These are phyloP conservation scores for Macadamia integrifolia DNA, from an alignment of 164 flowering plant species.

Conservation along the genomic window DNA sequence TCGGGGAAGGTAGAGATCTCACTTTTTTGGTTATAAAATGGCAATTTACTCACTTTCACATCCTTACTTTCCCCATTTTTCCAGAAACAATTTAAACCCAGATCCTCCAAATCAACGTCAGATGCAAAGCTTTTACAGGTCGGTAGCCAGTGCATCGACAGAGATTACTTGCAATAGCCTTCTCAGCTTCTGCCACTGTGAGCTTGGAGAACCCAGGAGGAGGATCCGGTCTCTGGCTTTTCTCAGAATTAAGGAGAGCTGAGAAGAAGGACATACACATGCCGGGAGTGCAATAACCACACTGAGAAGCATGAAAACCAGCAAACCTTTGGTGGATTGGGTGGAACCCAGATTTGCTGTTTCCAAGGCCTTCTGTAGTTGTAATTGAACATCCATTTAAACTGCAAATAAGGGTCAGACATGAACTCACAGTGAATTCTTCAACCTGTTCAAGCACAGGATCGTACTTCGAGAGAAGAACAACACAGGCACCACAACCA, in stretches of 20 bases:
- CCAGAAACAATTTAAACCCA: conserved; percentile 80
- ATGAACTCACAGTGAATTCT: conserved; percentile 64
- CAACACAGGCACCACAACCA: conserved; percentile 96
- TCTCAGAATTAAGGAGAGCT: conserved; percentile 69
- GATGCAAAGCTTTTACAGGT: conserved; percentile 82
- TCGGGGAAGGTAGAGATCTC: conserved; percentile 46
- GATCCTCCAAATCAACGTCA: conserved; percentile 88
- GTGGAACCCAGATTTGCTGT: conserved; percentile 71
- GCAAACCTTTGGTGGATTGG: conserved; percentile 74
- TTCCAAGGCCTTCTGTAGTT: conserved; percentile 88
- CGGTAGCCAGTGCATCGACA: conserved; percentile 95
- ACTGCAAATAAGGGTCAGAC: conserved; percentile 83
- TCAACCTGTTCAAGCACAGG: conserved; percentile 50
- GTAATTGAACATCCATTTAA: conserved; percentile 75
- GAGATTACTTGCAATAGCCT: conserved; percentile 69
- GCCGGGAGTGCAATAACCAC: conserved; percentile 97
- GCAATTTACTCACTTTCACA: conserved; percentile 33
- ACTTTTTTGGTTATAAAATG: conserved; percentile 26
- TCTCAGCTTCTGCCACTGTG: conserved; percentile 65
- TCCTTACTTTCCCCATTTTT: conserved; percentile 37
- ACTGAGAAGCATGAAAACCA: conserved; percentile 94
- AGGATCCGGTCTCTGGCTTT: conserved; percentile 41
- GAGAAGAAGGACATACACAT: conserved; percentile 84
- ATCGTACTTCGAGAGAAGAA: conserved; percentile 76
- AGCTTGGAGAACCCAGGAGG: conserved; percentile 73